Percentiles rank a stretch among this genome's conserved stretches.
Evolutionary conservation across 169 alveolate genomes (phyloP).

Genomic region (Eimeria falciformis): DNA sequence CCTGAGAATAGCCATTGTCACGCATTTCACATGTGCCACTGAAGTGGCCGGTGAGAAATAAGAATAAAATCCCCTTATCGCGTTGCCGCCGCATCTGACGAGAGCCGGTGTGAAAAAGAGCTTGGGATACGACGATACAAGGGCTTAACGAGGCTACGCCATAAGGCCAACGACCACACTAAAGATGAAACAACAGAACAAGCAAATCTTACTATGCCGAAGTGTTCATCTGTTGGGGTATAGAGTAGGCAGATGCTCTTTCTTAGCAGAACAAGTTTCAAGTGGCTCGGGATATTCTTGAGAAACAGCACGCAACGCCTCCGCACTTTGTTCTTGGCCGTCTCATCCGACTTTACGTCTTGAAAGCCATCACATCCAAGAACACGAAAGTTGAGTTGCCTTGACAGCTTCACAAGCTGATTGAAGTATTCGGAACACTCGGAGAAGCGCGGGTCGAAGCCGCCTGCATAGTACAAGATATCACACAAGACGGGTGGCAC

Average conservation of each 20-base stretch:
- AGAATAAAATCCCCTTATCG: background rate
- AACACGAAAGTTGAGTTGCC: slow-evolving; percentile 47
- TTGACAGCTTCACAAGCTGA: slow-evolving; percentile 72
- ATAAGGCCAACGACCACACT: background rate
- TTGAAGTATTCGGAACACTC: slow-evolving; percentile 38
- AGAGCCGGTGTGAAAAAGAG: background rate
- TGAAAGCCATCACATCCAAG: slow-evolving; percentile 10
- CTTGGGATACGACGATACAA: background rate
- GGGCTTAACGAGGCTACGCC: background rate
- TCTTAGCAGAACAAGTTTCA: slow-evolving; percentile 86
- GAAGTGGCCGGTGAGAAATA: no score
- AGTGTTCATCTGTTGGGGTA: slow-evolving; percentile 97
- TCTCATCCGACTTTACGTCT: background rate
- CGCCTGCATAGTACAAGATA: slow-evolving; percentile 55
- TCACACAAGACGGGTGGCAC: no score
- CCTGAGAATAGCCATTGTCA: slow-evolving; percentile 18
- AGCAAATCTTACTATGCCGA: slow-evolving; percentile 92
- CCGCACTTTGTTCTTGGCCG: slow-evolving; percentile 68
- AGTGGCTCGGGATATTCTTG: slow-evolving; percentile 87
- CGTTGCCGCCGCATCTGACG: background rate
- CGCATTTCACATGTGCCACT: background rate
- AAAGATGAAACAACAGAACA: background rate
- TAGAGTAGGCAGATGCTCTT: slow-evolving; percentile 91
- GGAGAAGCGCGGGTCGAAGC: slow-evolving; percentile 51
- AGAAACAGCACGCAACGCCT: slow-evolving; percentile 84